Base-by-base conservation (phyloP, 768 basidiomycete genomes). In the Panaeolus cyanescens region DNA sequence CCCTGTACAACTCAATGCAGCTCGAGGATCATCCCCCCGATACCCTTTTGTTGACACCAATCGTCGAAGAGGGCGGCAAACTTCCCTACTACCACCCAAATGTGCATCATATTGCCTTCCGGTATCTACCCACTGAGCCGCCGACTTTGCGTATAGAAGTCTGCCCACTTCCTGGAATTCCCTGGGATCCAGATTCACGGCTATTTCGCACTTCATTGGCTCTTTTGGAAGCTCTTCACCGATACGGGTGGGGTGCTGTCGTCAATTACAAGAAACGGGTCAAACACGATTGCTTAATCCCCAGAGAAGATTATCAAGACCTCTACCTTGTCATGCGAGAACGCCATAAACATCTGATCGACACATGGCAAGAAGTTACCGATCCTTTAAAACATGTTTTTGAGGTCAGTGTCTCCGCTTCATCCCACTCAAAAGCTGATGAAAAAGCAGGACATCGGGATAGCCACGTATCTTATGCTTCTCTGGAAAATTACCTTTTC, bases 11-110 rank as follows among this genome's bases (percentile, higher is more conserved):
- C n/a, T 42, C 64, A 4, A 4, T 50, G 25, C 45, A 7, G 25
- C 62, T 68, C 1, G 58, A 60, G 7, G 56, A 59, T 5, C 59
- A 66, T 25, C 56, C 42, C 3, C 54, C 70, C 20, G 62, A 66
- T 13, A 74, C 67, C 15, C 77, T 92, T 20, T 75, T 90, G 39
- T 70, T 92, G 15, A 90, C 84, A 0, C 90, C 91, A 0, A 77
- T 91, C 56, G 54, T 83, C 54, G 65, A 71, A 4, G 59, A 71
- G 0, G 83, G 80, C 6, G 72, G 71, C 2, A 58, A 77, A 1
- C 74, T 97, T 2, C 96, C 96, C 0, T 98, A 93, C 69, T 98
- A 96, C 68, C 95, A 99, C 67, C 96, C 96, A 0, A 68, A 88
- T 1, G 92, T 96, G 8, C 75, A 73, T 2, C 89, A 91, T 61